Percentiles rank a stretch among this genome's conserved stretches.
Evolutionary conservation across 352 stramenopile species (phyloP).

Genomic region (Globisporangium cystogenes): DNA sequence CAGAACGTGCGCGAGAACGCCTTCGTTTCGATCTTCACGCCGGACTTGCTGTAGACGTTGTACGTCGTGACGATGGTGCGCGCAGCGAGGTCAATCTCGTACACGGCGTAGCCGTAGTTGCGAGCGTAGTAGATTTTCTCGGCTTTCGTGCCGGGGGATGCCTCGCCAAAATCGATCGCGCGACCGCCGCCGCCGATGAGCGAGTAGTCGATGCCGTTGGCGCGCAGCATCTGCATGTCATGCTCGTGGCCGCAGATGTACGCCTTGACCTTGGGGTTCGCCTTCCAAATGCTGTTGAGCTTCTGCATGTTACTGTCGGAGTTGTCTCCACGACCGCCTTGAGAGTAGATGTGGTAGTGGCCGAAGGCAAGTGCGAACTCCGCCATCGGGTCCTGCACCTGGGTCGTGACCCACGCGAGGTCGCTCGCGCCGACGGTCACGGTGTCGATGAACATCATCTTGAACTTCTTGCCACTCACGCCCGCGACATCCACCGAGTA

Average conservation of each 20-base stretch:
- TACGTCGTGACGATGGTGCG: slow-evolving; percentile 28
- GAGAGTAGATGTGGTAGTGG: slow-evolving; percentile 32
- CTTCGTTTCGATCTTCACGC: slow-evolving; percentile 22
- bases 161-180: slow-evolving; percentile 20
- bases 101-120: slow-evolving; percentile 31
- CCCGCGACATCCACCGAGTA: slow-evolving; percentile 23
- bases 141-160: slow-evolving; percentile 18
- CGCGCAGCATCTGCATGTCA: slow-evolving; percentile 33
- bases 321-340: slow-evolving; percentile 23
- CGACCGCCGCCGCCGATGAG: slow-evolving; percentile 30
- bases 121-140: slow-evolving; percentile 27
- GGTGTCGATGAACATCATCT: slow-evolving; percentile 29
- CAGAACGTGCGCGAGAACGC: slow-evolving; percentile 22
- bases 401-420: slow-evolving; percentile 19
- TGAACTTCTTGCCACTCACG: slow-evolving; percentile 21
- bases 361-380: slow-evolving; percentile 16
- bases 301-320: slow-evolving; percentile 19
- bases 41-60: slow-evolving; percentile 27
- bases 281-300: slow-evolving; percentile 18
- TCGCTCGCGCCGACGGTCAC: slow-evolving; percentile 19
- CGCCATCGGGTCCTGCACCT: slow-evolving; percentile 17
- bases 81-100: slow-evolving; percentile 20
- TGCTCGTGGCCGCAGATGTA: slow-evolving; percentile 39
- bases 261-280: slow-evolving; percentile 21
- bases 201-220: slow-evolving; percentile 25